Evolutionary conservation across 805 yeast genomes (phyloP).

Genomic region (Spathaspora boniae): DNA sequence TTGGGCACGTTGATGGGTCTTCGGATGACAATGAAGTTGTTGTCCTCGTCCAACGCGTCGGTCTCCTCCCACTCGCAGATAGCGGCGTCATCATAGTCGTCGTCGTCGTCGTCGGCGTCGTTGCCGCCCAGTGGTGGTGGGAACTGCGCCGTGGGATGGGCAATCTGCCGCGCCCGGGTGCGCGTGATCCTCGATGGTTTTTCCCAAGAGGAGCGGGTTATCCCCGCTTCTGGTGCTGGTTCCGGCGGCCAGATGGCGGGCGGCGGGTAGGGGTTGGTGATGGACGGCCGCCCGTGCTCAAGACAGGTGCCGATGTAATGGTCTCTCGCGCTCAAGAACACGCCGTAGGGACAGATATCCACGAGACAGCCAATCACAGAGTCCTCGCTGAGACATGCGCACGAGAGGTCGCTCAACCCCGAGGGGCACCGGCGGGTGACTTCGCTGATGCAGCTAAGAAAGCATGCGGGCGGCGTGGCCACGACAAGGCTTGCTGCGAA

Average conservation of each 20-base stretch:
- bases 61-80: slow-evolving; percentile 21
- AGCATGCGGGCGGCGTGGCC: slow-evolving; percentile 53
- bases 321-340: slow-evolving; percentile 43
- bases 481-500: slow-evolving; percentile 8
- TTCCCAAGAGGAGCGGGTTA: too few species aligned
- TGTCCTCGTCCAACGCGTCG: slow-evolving; percentile 16
- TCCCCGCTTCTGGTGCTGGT: slow-evolving; percentile 1
- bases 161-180: slow-evolving; percentile 1
- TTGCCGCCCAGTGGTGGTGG: slow-evolving; percentile 4
- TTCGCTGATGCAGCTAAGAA: slow-evolving; percentile 39
- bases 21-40: slow-evolving; percentile 15
- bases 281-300: slow-evolving; percentile 24
- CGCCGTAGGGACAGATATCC: slow-evolving; percentile 44
- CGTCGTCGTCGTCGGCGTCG: slow-evolving; percentile 6
- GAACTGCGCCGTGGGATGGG: neutral
- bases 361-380: slow-evolving; percentile 42
- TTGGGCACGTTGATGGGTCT: slow-evolving; percentile 18
- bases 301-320: slow-evolving; percentile 48
- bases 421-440: slow-evolving; percentile 31
- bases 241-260: slow-evolving; percentile 6
- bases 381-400: slow-evolving; percentile 38
- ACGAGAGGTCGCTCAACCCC: slow-evolving; percentile 32
- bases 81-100: slow-evolving; percentile 3
- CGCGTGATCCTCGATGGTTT: slow-evolving; percentile 6
- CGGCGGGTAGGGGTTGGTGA: slow-evolving; percentile 10